phyloP scores from a whole-genome alignment of 176 grass and related monocot species.

The Phragmites australis region DNA sequence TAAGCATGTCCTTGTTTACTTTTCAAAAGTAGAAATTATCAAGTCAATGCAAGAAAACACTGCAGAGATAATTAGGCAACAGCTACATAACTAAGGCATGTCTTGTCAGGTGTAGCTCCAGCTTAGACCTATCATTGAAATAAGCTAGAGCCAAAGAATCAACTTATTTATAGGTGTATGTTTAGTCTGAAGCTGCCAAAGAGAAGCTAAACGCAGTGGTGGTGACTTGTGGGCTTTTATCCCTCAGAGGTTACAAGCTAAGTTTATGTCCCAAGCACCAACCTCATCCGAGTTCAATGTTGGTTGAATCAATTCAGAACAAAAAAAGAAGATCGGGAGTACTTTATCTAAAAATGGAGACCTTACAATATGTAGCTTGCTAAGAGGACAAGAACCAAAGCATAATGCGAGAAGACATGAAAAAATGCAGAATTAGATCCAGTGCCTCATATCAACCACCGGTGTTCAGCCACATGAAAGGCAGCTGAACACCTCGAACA shows the following conservation, averaged over 20 bases:
- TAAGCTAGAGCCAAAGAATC: constrained; percentile 20
- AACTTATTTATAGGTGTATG: not conserved
- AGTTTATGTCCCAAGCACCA: too few species aligned
- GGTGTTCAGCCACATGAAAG: not conserved
- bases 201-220: constrained; percentile 5
- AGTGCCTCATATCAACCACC: not conserved
- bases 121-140: constrained; percentile 17
- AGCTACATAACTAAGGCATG: constrained; percentile 6
- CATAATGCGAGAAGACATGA: not conserved
- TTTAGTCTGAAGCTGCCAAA: not conserved
- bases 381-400: not conserved
- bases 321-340: too few species aligned
- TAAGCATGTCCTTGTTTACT: not conserved
- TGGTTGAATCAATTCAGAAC: too few species aligned
- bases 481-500: not conserved
- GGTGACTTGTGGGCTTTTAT: not conserved
- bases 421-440: constrained; percentile 1
- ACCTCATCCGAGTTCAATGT: too few species aligned
- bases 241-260: too few species aligned
- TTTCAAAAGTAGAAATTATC: not conserved
- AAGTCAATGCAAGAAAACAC: constrained; percentile 19
- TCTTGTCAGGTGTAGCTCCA: not conserved
- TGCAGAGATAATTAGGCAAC: constrained; percentile 11
- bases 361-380: too few species aligned
- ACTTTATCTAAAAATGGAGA: too few species aligned